Evolutionary conservation across 305 asterid genomes (phyloP), one percentile per base, ranked within the genome.

Genomic region (Fraxinus paxiana): DNA sequence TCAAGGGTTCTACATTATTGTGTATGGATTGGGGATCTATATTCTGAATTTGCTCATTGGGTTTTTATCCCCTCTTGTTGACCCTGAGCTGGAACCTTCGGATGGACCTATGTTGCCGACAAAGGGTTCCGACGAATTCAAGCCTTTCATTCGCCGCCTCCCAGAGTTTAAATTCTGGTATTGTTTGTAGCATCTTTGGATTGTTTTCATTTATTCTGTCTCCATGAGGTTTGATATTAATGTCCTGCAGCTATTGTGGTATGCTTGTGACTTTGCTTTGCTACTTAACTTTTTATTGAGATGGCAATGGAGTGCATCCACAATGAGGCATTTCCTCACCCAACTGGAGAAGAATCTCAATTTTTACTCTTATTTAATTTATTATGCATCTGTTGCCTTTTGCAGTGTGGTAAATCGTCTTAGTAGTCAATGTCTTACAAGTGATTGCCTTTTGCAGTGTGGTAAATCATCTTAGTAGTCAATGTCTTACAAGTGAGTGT

Each of bases 211-310:
- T 59, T 56, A 43, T 80, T 34, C 56, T 71, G 78, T 72, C 61
- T 9, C 54, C 30, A 28, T 33, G 80, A 76, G 37, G 76, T 70
- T 75, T 77, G 41, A 41, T 43, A 79, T 75, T 30, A 59, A 63
- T 35, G 24, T 34, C 15, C 1, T 6, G 75, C 10, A 61, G 20
- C 28, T 35, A 28, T 63, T 61, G 13, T 34, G 38, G 35, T 34
- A 26, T 31, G 17, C 30, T 28, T 59, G 3, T 10, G 35, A 31
- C 5, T 30, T 28, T 69, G 75, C 75, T 69, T 28, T 30, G 5
- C 41, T 69, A 31, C 10, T 54, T 0, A 26, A 4, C 73, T 26
- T 26, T 65, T 59, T 54, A 51, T 77, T 69, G 75, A 69, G 75
- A 67, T 69, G 10, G 24, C 24, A 30, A 13, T 30, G 22, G 10